Percentiles rank a stretch among this genome's conserved stretches.
Evolutionary conservation across 2,329 filamentous ascomycete species (phyloP).

Genomic region (Penicillium palitans): DNA sequence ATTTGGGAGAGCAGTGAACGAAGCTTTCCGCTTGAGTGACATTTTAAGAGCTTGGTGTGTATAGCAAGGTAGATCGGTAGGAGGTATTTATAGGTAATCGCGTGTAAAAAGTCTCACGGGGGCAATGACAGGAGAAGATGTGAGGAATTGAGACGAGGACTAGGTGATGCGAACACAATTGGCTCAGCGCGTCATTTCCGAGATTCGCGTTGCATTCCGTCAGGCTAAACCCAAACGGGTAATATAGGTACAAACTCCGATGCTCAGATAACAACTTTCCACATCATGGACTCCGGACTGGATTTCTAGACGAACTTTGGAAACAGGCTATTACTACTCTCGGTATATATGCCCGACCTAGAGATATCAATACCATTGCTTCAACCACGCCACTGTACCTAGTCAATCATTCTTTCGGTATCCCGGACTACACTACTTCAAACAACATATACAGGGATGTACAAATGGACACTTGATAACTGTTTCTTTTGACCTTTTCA

Average conservation of each 20-base stretch:
- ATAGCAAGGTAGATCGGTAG: neutral
- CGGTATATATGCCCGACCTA: neutral
- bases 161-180: constrained; percentile 18
- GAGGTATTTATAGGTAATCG: neutral
- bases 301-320: neutral
- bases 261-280: neutral
- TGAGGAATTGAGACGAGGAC: constrained; percentile 3
- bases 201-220: constrained; percentile 23
- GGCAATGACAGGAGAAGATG: neutral
- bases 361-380: neutral
- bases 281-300: neutral
- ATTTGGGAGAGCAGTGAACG: constrained; percentile 49
- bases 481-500: neutral
- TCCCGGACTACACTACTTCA: neutral
- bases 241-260: constrained; percentile 31
- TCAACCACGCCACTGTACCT: neutral
- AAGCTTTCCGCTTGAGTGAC: constrained; percentile 61
- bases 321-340: neutral
- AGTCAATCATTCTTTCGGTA: neutral
- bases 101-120: neutral
- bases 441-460: neutral
- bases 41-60: constrained; percentile 36
- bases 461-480: neutral
- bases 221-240: constrained; percentile 32
- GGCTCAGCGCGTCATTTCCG: constrained; percentile 19